Evolutionary conservation across 768 basidiomycete genomes (phyloP).

Genomic region (Daedaleopsis sinensis): DNA sequence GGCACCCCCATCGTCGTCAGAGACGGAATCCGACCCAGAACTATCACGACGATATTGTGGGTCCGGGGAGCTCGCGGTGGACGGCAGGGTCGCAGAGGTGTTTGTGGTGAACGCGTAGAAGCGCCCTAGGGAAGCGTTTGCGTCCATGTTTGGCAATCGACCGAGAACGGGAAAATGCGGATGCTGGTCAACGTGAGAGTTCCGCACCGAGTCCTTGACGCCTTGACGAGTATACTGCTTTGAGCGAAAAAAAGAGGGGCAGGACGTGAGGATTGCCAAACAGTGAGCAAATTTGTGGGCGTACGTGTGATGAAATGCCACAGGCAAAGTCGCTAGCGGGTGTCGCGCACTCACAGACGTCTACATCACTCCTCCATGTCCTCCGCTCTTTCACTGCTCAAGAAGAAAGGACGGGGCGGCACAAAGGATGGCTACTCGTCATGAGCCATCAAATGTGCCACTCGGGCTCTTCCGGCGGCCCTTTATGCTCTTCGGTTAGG

Average conservation of each 20-base stretch:
- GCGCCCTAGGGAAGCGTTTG: slow-evolving; percentile 24
- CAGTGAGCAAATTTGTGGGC: slow-evolving; percentile 11
- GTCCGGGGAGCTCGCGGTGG: slow-evolving; percentile 13
- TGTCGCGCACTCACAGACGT: slow-evolving; percentile 1
- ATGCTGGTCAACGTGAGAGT: slow-evolving; percentile 25
- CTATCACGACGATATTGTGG: slow-evolving; percentile 12
- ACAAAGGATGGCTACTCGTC: slow-evolving; percentile 4
- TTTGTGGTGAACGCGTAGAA: slow-evolving; percentile 20
- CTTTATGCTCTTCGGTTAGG: slow-evolving; percentile 6
- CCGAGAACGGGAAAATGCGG: slow-evolving; percentile 22
- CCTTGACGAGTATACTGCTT: slow-evolving; percentile 14
- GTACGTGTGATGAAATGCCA: slow-evolving; percentile 10
- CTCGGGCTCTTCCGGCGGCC: slow-evolving; percentile 8
- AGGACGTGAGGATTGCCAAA: slow-evolving; percentile 8
- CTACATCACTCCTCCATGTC: not conserved
- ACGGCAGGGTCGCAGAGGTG: slow-evolving; percentile 17
- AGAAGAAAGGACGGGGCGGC: slow-evolving; percentile 1
- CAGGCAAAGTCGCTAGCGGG: not conserved
- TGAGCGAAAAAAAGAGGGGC: slow-evolving; percentile 14
- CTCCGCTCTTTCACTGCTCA: not conserved
- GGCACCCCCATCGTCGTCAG: slow-evolving; percentile 17
- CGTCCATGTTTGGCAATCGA: slow-evolving; percentile 27
- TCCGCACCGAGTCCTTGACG: slow-evolving; percentile 1
- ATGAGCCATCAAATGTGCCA: slow-evolving; percentile 15
- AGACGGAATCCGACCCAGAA: slow-evolving; percentile 22